Base-by-base conservation (phyloP, 1,139 yeast species). In the Pichia sp. region DNA sequence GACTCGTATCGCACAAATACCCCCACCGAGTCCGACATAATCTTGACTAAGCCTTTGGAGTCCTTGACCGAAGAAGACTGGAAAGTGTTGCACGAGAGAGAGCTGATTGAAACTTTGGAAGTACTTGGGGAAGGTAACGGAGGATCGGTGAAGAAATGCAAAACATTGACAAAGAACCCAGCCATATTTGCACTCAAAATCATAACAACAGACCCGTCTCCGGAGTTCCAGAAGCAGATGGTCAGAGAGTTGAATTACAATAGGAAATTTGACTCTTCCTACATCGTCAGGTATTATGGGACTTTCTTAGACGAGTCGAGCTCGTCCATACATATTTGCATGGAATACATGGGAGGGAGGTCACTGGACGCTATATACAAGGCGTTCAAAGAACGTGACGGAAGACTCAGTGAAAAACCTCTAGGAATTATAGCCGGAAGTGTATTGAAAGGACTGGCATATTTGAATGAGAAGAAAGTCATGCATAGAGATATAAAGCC, bases 401-500 rank as follows among this genome's bases (percentile, higher is more conserved):
- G 95, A 52, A 73, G 98, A 55, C 87, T 93, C 45, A 92, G 96
- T 58, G 99, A 93, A 67, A 88, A 87, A 65, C 97, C 93, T 0
- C 72, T 93, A 60, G 97, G 97, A 0, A 87, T 88, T 66, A 81
- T 93, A 32, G 95, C 97, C 1, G 90, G 87, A 59, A 83, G 92
- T 19, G 95, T 92, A 11, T 74, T 93, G 45, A 74, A 81, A 54
- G 99, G 99, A 0, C 73, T 93, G 54, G 86, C 92, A 31, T 93
- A 93, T 69, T 76, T 93, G 55, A 97, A 93, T 70, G 90, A 85
- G 67, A 93, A 69, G 59, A 92, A 93, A 66, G 92, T 95, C 63
- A 97, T 93, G 45, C 99, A 93, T 71, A 79, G 99, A 59, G 99
- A 93, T 68, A 78, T 93, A 62, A 93, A 93, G 69, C 99, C 99